Evolutionary conservation across 306 rosid species (phyloP).

Genomic region (Carpinus fangiana): DNA sequence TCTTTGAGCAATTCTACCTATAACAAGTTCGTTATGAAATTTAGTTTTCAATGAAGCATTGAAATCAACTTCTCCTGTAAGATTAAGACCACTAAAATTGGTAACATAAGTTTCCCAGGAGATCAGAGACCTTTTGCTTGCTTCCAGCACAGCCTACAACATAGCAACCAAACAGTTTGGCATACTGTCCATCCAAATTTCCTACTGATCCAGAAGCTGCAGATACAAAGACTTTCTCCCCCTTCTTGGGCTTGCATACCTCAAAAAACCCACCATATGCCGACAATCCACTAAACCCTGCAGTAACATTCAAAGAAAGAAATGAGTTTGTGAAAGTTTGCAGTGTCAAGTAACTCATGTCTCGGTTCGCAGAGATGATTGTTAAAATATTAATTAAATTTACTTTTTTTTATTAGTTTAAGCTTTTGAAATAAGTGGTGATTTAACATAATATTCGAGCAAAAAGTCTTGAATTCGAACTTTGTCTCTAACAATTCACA

Average conservation of each 20-base stretch:
- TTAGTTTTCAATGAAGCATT: neutral
- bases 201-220: conserved; percentile 75
- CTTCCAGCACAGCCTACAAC: conserved; percentile 80
- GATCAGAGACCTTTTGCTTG: conserved; percentile 52
- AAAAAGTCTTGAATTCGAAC: too few relatives aligned
- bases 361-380: neutral
- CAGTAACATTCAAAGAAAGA: neutral
- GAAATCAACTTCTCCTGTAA: neutral
- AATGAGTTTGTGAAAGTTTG: neutral
- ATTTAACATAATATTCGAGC: too few relatives aligned
- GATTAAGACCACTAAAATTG: neutral
- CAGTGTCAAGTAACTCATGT: neutral
- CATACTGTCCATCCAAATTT: conserved; percentile 68
- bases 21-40: neutral
- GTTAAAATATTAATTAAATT: too few relatives aligned
- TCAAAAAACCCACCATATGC: conserved; percentile 75
- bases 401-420: too few relatives aligned
- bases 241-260: conserved; percentile 56
- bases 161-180: conserved; percentile 72
- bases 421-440: too few relatives aligned
- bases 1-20: conserved; percentile 65
- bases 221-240: conserved; percentile 76
- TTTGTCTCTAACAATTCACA: too few relatives aligned
- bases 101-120: neutral
- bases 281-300: conserved; percentile 65